These are phyloP conservation scores for Yamadazyma atlantica DNA, from an alignment of 1,139 yeast species.

Conservation along the genomic window DNA sequence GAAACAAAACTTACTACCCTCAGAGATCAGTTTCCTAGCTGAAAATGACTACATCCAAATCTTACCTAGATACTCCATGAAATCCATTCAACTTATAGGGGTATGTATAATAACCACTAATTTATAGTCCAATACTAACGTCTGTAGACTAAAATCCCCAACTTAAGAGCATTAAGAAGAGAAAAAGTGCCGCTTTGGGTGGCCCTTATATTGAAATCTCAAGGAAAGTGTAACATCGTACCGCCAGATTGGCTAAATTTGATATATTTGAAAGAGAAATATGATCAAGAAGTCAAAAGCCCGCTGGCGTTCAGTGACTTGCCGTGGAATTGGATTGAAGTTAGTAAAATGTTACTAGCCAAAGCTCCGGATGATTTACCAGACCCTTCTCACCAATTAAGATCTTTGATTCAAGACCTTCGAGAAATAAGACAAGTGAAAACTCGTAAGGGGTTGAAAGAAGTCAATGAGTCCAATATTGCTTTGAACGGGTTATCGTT, in stretches of 20 bases:
- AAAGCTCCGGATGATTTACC: constrained; percentile 73
- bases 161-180: constrained; percentile 66
- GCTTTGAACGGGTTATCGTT: constrained; percentile 80
- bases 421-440: constrained; percentile 82
- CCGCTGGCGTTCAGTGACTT: constrained; percentile 64
- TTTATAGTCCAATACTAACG: no score
- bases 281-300: constrained; percentile 65
- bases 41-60: constrained; percentile 75
- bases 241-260: constrained; percentile 86
- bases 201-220: constrained; percentile 78
- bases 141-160: constrained; percentile 40
- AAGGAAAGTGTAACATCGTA: constrained; percentile 80
- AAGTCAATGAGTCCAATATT: constrained; percentile 79
- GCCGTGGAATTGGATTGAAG: constrained; percentile 89
- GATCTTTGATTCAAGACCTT: constrained; percentile 76
- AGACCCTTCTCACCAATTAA: constrained; percentile 62
- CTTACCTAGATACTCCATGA: constrained; percentile 73
- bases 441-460: constrained; percentile 73
- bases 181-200: constrained; percentile 83
- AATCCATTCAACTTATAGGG: constrained; percentile 62
- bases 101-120: no score
- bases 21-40: constrained; percentile 80
- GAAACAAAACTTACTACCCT: constrained; percentile 63
- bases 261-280: constrained; percentile 52
- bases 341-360: constrained; percentile 65